Base-by-base conservation (phyloP, 768 basidiomycete genomes). In the Aureoboletus auriporus region DNA sequence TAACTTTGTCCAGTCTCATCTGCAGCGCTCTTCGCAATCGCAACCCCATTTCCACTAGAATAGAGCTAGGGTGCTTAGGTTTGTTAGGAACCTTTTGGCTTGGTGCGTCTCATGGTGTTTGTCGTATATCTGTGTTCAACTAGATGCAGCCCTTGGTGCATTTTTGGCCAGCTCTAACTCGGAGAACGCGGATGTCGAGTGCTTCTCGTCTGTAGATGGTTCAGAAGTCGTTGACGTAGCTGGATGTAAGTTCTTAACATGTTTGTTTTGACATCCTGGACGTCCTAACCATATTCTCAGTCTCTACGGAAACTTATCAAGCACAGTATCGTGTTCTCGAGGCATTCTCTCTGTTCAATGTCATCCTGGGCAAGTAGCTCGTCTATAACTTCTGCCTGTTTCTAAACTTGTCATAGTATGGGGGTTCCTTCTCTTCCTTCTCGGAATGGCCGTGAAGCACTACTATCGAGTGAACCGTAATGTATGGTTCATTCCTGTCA, bases 301-400 rank as follows among this genome's bases (percentile, higher is more conserved):
- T 90, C 69, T 82, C 86, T 47, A 90, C 88, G 20, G 85, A 89
- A 58, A 86, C 86, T 51, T 92, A 85, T 64, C 89, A 89, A 55
- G 88, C 89, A n/a, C 89, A 90, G 73, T 91, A 90, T 64, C 81
- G 83, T 27, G 89, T 90, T 16, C 72, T 92, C 50, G 86, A 83
- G 65, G 79, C 84, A 14, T 91, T 91, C 67, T 80, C 89, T 6
- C 68, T 91, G 47, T 80, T 92, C 65, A 91, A 90, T 58, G 80
- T 84, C 42, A 73, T 76, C 37, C 75, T 92, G 5, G 70, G 89
- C 84, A 66, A 50, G 84, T 72, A 6, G 20, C 17, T 29, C 30
- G 10, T 17, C 8, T 26, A 10, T 23, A 8, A 5, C 14, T 27
- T 40, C 42, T 42, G 30, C 42, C 11, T 20, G 23, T 29, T 42